A percentile compares a stretch with the other conserved stretches of the same genome.
phyloP scores from a whole-genome alignment of 768 basidiomycete species.

The Kwoniella europaea region DNA sequence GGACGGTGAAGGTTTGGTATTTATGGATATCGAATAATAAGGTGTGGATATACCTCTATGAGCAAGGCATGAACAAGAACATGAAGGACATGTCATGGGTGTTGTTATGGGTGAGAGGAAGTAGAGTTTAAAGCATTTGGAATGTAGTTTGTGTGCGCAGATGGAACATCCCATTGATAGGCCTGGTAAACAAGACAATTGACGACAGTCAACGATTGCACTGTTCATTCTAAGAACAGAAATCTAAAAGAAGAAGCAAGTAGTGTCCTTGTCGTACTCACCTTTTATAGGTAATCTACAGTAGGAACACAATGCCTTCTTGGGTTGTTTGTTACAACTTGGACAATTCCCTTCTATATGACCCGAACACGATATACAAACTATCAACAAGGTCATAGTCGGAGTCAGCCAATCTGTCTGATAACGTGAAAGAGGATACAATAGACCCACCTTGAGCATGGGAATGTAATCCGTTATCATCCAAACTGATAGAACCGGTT shows the following conservation, averaged over 20 bases:
- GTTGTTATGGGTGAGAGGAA: conserved; percentile 9
- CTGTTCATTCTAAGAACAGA: background rate
- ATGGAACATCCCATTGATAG: conserved; percentile 41
- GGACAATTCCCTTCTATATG: conserved; percentile 30
- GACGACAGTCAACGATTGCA: too few species aligned
- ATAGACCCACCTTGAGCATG: conserved; percentile 21
- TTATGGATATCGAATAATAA: conserved; percentile 11
- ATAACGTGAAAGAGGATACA: background rate
- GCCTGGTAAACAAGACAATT: conserved; percentile 19
- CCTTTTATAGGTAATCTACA: conserved; percentile 56
- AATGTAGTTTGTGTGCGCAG: conserved; percentile 44
- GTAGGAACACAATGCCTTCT: conserved; percentile 39
- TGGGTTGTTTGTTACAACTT: conserved; percentile 29
- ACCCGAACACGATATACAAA: conserved; percentile 32
- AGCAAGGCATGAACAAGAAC: conserved; percentile 34
- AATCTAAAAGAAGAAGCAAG: background rate
- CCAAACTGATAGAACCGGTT: background rate
- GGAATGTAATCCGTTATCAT: conserved; percentile 6
- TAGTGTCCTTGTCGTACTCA: conserved; percentile 20
- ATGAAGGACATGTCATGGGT: conserved; percentile 34
- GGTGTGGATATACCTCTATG: conserved; percentile 31
- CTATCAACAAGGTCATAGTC: background rate
- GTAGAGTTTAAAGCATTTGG: conserved; percentile 36
- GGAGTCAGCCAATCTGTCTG: too few species aligned
- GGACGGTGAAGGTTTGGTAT: conserved; percentile 3